A percentile compares a stretch with the other conserved stretches of the same genome.
Conservation (phyloP, 129 eudicot species). For the Dittrichia graveolens region DNA sequence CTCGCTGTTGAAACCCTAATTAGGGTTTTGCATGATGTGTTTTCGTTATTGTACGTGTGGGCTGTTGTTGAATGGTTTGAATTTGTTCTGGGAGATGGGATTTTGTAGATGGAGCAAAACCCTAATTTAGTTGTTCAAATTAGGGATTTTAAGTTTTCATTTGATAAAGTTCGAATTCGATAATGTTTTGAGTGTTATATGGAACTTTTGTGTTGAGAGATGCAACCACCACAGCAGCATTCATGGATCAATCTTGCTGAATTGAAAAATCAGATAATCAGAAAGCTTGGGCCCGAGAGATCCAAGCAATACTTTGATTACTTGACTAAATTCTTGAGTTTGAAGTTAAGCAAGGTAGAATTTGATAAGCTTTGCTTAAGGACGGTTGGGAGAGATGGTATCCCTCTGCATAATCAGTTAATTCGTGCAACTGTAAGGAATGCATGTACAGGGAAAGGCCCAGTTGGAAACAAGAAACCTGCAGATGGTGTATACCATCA, state of each 20-base stretch:
- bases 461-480: slow-evolving; percentile 45
- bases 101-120: slow-evolving; percentile 52
- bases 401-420: slow-evolving; percentile 81
- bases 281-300: slow-evolving; percentile 82
- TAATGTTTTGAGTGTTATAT: slow-evolving; percentile 33
- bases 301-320: slow-evolving; percentile 69
- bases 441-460: slow-evolving; percentile 61
- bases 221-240: slow-evolving; percentile 81
- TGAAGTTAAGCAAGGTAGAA: slow-evolving; percentile 75
- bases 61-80: slow-evolving; percentile 38
- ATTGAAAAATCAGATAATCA: slow-evolving; percentile 63
- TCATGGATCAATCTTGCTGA: slow-evolving; percentile 70
- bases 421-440: slow-evolving; percentile 73
- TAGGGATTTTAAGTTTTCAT: slow-evolving; percentile 31
- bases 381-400: slow-evolving; percentile 77
- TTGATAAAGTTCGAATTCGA: slow-evolving; percentile 17
- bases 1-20: slow-evolving; percentile 20
- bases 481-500: slow-evolving; percentile 43
- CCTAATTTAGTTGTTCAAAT: slow-evolving; percentile 43
- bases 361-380: slow-evolving; percentile 70
- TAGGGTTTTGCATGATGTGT: slow-evolving; percentile 45
- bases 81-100: slow-evolving; percentile 47
- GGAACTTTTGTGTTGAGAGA: slow-evolving; percentile 58
- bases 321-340: slow-evolving; percentile 64
- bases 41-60: slow-evolving; percentile 28